These are phyloP conservation scores for Nemania serpens DNA, from an alignment of 2,329 filamentous ascomycete genomes.

Conservation along the genomic window DNA sequence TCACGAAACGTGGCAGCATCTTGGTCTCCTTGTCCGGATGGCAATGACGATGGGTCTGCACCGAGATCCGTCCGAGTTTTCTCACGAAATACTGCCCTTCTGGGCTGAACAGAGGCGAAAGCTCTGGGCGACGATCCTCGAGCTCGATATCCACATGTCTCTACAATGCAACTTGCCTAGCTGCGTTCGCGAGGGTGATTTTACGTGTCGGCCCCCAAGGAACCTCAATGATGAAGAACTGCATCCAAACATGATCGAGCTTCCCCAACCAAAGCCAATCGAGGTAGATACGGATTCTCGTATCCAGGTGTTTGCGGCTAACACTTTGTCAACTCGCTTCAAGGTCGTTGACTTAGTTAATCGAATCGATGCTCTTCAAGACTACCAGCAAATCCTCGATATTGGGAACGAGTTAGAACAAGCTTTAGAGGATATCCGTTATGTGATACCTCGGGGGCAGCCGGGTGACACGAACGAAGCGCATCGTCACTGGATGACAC, in stretches of 20 bases:
- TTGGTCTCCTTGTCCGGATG: constrained; percentile 60
- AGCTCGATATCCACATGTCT: constrained; percentile 61
- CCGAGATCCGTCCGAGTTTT: constrained; percentile 59
- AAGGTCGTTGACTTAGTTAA: constrained; percentile 56
- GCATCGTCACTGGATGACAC: constrained; percentile 57
- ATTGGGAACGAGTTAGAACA: constrained; percentile 58
- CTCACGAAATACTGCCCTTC: constrained; percentile 54
- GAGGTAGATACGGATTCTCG: constrained; percentile 59
- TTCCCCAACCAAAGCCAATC: constrained; percentile 55
- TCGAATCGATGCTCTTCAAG: constrained; percentile 56
- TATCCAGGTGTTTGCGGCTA: constrained; percentile 58
- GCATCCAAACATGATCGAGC: constrained; percentile 51
- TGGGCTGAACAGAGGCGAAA: constrained; percentile 58
- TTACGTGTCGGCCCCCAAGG: constrained; percentile 56
- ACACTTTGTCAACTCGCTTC: constrained; percentile 55
- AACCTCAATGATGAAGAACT: constrained; percentile 60
- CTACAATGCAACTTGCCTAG: constrained; percentile 58
- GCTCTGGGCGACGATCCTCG: constrained; percentile 61
- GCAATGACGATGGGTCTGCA: constrained; percentile 65
- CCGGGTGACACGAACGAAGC: constrained; percentile 49
- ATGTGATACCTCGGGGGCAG: constrained; percentile 54
- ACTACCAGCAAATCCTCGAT: constrained; percentile 58
- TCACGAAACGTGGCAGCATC: constrained; percentile 58
- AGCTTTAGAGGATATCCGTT: constrained; percentile 59
- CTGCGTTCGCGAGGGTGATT: constrained; percentile 57